These are phyloP conservation scores for Fusarium torreyae DNA, from an alignment of 2,329 filamentous ascomycete species.

Conservation along the genomic window DNA sequence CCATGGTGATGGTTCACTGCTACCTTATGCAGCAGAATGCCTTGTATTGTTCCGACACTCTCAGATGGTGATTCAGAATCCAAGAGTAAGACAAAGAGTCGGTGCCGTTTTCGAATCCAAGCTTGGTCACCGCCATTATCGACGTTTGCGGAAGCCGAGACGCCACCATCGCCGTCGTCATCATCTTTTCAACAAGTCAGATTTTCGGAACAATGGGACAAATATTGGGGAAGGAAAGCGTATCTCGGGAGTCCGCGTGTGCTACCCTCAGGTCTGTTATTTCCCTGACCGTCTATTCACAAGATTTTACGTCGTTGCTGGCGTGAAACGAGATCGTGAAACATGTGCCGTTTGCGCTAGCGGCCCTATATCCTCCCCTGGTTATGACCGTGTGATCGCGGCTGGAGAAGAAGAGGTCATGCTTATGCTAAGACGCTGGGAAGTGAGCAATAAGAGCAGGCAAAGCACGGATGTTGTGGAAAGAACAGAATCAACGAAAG, in stretches of 20 bases:
- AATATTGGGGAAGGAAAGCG: neutral
- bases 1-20: neutral
- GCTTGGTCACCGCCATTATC: constrained; percentile 17
- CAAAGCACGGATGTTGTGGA: constrained; percentile 8
- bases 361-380: constrained; percentile 28
- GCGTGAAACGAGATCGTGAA: constrained; percentile 46
- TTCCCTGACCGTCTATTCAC: constrained; percentile 35
- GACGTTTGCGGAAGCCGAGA: constrained; percentile 15
- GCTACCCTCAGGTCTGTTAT: constrained; percentile 26
- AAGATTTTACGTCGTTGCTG: constrained; percentile 16
- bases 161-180: constrained; percentile 20
- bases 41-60: constrained; percentile 8
- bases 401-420: constrained; percentile 23
- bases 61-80: constrained; percentile 5
- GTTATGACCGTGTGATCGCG: constrained; percentile 13
- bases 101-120: constrained; percentile 10
- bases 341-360: constrained; percentile 32
- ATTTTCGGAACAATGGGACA: no score
- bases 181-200: neutral
- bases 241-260: constrained; percentile 20
- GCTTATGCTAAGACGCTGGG: constrained; percentile 37
- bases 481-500: no score
- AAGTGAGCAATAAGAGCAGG: constrained; percentile 13
- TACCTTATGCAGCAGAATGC: neutral
- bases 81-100: constrained; percentile 8